Base-by-base conservation (phyloP, 169 alveolate genomes). In the Cystoisospora suis region DNA sequence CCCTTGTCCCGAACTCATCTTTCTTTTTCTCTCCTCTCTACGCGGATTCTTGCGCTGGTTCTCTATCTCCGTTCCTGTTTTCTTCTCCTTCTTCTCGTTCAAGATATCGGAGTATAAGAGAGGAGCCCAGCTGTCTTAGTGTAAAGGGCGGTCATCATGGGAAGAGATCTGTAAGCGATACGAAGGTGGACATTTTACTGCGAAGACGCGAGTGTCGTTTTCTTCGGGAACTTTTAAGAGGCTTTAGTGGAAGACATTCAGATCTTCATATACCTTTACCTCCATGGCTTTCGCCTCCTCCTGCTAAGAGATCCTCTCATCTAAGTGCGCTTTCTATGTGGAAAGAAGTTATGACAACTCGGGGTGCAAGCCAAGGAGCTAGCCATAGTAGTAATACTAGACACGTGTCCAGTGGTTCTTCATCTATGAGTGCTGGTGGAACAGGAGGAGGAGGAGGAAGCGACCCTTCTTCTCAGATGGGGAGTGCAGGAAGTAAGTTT, bases 241-340 rank as follows among this genome's bases (percentile, higher is more conserved):
- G 83, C 47, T 72, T 72, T 53, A 38, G 83, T 53, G 83, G 83
- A 38, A 32, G 45, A 7, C 15, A 34, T 6, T 38, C 58, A 6
- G 83, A 72, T 32, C 42, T 72, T 46, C 38, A 72, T 9, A 34
- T 72, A 9, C 83, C 83, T 46, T 40, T 72, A 2, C 83, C 83
- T 29, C 27, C 42, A n/a, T 72, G 83, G 15, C 56, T 72, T 20
- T 72, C 42, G 15, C 83, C 83, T n/a, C 58, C 83, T 3, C 58
- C 83, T 38, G 56, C 83, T 46, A 46, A 56, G 38, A n/a, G 53
- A 32, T 1, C 27, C 15, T 34, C 83, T 46, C 56, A 40, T 17
- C 58, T 40, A 6, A 17, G 56, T 3, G 83, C 83, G n/a, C 7
- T 72, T 38, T 38, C 15, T 46, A 72, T 72, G 83, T 72, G 83